These are phyloP conservation scores for Vitis hybrid DNA, from an alignment of 177 flowering plant species.

Conservation along the genomic window DNA sequence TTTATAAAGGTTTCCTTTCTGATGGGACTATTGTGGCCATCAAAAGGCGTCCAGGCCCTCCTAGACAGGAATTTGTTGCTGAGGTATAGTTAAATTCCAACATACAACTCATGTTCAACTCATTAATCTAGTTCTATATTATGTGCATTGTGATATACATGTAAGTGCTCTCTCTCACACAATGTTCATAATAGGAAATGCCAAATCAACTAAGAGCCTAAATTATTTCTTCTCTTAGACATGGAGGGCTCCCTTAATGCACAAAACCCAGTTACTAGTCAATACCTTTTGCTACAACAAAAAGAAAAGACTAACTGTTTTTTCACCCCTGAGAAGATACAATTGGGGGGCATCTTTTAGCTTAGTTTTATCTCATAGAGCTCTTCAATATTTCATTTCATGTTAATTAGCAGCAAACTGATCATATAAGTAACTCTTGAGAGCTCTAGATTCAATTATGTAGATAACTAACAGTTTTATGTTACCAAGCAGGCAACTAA, in stretches of 20 bases:
- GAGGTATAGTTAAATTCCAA: constrained; percentile 39
- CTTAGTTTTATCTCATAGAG: not conserved
- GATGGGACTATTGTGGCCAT: constrained; percentile 74
- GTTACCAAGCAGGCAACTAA: constrained; percentile 44
- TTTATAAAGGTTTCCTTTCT: constrained; percentile 60
- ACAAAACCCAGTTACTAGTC: too few relatives aligned
- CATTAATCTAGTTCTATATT: not conserved
- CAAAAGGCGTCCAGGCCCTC: constrained; percentile 50
- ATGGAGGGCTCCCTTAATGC: too few relatives aligned
- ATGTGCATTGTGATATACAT: not conserved
- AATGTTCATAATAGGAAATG: not conserved
- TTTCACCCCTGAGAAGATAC: not conserved
- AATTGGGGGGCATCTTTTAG: not conserved
- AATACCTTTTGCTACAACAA: not conserved
- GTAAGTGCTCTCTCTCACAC: not conserved
- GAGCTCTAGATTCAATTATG: not conserved
- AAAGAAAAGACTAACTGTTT: not conserved
- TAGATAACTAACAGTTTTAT: not conserved
- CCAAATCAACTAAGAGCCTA: too few relatives aligned
- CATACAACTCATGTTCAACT: not conserved
- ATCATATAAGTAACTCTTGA: not conserved
- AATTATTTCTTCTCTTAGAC: too few relatives aligned
- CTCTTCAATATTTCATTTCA: not conserved
- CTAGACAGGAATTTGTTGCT: constrained; percentile 43
- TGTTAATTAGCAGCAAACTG: not conserved